Conservation (phyloP, 352 stramenopile genomes). For the Phytophthora lateralis region DNA sequence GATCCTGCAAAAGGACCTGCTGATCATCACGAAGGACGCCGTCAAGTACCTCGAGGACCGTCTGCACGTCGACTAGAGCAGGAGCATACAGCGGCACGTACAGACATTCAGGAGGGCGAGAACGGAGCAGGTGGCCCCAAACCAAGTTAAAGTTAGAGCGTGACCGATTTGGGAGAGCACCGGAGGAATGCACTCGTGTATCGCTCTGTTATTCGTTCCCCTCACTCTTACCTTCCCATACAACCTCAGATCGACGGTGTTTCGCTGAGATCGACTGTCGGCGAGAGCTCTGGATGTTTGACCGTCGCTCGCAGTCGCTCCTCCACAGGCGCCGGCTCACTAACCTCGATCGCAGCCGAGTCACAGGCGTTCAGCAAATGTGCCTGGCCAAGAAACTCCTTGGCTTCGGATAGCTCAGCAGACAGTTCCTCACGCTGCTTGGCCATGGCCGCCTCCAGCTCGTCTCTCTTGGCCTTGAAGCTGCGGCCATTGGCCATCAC, state of each 20-base stretch:
- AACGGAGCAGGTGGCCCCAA: conserved; percentile 13
- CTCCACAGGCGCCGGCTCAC: conserved; percentile 63
- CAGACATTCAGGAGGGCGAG: conserved; percentile 20
- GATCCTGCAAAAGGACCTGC: conserved; percentile 89
- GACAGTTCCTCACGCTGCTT: conserved; percentile 76
- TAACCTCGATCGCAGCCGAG: conserved; percentile 47
- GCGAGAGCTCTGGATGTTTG: conserved; percentile 47
- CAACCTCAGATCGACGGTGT: conserved; percentile 51
- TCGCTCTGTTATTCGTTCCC: conserved; percentile 5
- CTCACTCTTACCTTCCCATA: conserved; percentile 8
- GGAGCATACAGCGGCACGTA: conserved; percentile 9
- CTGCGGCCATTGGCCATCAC: conserved; percentile 59
- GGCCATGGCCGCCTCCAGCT: conserved; percentile 64
- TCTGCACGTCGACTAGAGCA: conserved; percentile 79
- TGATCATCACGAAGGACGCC: conserved; percentile 85
- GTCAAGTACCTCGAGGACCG: conserved; percentile 90
- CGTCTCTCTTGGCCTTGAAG: conserved; percentile 60
- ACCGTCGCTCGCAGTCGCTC: conserved; percentile 66
- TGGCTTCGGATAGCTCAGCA: conserved; percentile 64
- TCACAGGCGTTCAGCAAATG: conserved; percentile 52
- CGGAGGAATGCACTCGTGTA: conserved; percentile 23
- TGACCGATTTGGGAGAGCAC: conserved; percentile 13
- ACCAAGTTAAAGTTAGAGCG: conserved; percentile 31
- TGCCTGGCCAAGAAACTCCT: conserved; percentile 76
- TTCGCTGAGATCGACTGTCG: conserved; percentile 56